Base-by-base conservation (phyloP, 2,329 filamentous ascomycete species). In the Sphaerulina vaccinii region DNA sequence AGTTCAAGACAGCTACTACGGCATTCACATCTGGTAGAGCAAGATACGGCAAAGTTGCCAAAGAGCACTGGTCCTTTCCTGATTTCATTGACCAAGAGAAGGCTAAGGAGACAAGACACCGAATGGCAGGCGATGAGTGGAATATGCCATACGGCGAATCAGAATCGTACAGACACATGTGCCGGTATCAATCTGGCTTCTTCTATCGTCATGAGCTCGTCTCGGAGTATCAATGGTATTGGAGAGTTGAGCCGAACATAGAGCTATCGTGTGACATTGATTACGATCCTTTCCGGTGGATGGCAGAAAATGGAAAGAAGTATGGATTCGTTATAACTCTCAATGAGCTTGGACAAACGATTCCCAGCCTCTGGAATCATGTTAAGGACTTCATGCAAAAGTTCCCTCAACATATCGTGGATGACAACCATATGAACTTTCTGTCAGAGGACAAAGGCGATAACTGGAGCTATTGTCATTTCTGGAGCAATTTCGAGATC, bases 231-330 rank as follows among this genome's bases (percentile, higher is more conserved):
- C 75, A 82, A 49, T 84, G 76, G 74, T 83, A 81, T 64, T 83
- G 80, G 80, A 75, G 77, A 56, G 75, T 84, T 9, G 79, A 84
- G 59, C 80, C 81, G 41, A 79, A 80, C 50, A 81, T 79, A 5
- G 73, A 79, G 38, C 80, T 81, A 58, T 75, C 73, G 51, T 80
- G 79, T 54, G 70, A 80, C 48, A 67, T 72, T 36, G 57, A 64
- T 23, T 72, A 72, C 60, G 70, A 73, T 54, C 65, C 68, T 11
- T 73, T 73, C 56, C 57, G 57, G 21, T 65, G 66, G 54, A 67
- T 73, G 61, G 50, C 60, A 10, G 61, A 63, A 23, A 64, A 68
- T 39, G 65, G 65, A 18, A 65, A 70, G 50, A 66, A 64, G 23
- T 73, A 72, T 42, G 70, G 80, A 10, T 82, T 81, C 65, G 82